These are phyloP conservation scores for Lichtheimia ramosa DNA, from an alignment of 371 early-diverging fungal species.

Conservation along the genomic window DNA sequence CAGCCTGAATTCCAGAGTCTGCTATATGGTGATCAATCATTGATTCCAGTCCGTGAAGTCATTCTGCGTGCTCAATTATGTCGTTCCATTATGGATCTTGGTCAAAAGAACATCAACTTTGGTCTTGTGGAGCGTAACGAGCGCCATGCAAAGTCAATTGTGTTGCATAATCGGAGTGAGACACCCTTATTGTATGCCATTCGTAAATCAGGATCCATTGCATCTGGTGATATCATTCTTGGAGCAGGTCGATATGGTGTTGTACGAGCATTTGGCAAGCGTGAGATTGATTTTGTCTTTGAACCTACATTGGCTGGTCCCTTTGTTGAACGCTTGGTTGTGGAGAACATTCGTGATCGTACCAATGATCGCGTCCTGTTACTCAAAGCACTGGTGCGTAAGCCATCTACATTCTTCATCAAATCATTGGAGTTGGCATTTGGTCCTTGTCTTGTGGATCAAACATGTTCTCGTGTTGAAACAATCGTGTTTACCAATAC, in stretches of 20 bases:
- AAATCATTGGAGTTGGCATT: constrained; percentile 77
- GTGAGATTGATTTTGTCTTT: constrained; percentile 92
- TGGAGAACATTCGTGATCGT: constrained; percentile 90
- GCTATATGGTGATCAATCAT: constrained; percentile 53
- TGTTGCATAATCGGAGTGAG: constrained; percentile 91
- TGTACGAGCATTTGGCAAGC: constrained; percentile 88
- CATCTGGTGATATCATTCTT: constrained; percentile 89
- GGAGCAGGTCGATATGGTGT: constrained; percentile 82
- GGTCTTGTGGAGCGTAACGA: constrained; percentile 91
- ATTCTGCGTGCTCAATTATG: constrained; percentile 84
- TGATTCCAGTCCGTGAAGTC: constrained; percentile 94
- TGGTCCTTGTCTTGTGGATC: constrained; percentile 68
- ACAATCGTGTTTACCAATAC: constrained; percentile 78
- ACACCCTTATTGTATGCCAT: constrained; percentile 89
- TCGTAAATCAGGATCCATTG: constrained; percentile 94
- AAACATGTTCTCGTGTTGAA: constrained; percentile 38
- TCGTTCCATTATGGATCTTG: constrained; percentile 88
- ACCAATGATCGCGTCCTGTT: constrained; percentile 78
- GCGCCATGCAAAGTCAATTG: constrained; percentile 82
- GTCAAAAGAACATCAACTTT: constrained; percentile 96
- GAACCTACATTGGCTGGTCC: constrained; percentile 86
- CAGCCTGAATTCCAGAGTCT: constrained; percentile 74
- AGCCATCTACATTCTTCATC: constrained; percentile 87
- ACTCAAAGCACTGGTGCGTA: constrained; percentile 90
- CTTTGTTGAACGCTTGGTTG: constrained; percentile 84